Conservation (phyloP, 2,329 filamentous ascomycete genomes). For the Diplodia intermedia region DNA sequence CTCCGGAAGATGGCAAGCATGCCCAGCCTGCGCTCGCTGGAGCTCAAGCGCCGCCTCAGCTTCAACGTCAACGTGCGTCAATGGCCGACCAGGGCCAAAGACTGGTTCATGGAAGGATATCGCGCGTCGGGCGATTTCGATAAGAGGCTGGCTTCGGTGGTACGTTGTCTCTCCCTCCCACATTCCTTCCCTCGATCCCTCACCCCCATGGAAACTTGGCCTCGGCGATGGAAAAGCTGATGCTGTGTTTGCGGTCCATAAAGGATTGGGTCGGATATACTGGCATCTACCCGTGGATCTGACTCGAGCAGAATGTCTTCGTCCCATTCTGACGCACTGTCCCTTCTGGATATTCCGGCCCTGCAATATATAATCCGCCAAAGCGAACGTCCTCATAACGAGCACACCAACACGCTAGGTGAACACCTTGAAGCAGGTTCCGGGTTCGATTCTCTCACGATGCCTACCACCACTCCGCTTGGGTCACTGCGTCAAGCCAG, state of each 20-base stretch:
- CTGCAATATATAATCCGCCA: no score
- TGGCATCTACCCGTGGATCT: conserved; percentile 29
- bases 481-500: no score
- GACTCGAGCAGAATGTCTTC: conserved; percentile 25
- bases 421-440: no score
- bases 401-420: no score
- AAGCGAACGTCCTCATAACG: no score
- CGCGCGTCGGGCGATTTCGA: conserved; percentile 12
- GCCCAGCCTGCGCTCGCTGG: conserved; percentile 3
- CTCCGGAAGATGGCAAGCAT: conserved; percentile 22
- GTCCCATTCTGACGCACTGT: conserved; percentile 8
- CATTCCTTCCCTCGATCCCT: background rate
- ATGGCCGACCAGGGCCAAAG: conserved; percentile 12
- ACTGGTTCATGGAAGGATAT: conserved; percentile 27
- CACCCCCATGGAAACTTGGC: background rate
- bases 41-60: conserved; percentile 14
- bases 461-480: no score
- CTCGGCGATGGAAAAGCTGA: background rate
- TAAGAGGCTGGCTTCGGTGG: conserved; percentile 18
- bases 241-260: background rate
- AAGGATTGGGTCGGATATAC: conserved; percentile 27
- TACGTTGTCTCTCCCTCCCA: background rate
- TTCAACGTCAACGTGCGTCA: conserved; percentile 1
- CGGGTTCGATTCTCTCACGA: no score
- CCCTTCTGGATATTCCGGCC: no score